Evolutionary conservation across 2,329 filamentous ascomycete genomes (phyloP), one percentile per base, ranked within the genome.

Genomic region (Zelopaecilomyces penicillatus): DNA sequence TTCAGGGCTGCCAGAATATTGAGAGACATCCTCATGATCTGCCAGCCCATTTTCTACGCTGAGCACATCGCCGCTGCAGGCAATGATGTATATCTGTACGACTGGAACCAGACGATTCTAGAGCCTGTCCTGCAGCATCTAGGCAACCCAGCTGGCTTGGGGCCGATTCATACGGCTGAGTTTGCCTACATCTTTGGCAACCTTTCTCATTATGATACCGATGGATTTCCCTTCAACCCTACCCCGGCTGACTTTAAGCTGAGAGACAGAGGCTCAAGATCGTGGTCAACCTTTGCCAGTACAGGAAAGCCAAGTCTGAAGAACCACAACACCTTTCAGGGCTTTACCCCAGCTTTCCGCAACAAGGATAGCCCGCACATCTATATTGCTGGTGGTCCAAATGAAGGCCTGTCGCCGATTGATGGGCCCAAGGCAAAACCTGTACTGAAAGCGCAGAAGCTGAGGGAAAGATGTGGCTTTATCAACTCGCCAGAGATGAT

Each of bases 61-160:
- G 50, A 61, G 30, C 60, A 65, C 1, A 57, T 75, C 27, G 59
- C 65, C 2, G 48, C 56, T 10, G 59, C 57, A 28, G 63, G 59
- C 4, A 65, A 64, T 47, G 52, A 56, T 4, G 68, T 74, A 4
- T 78, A 70, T 52, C 57, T 75, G 2, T 76, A 71, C 55, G 59
- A 69, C 47, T 73, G 70, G 60, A 78, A 78, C 54, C 73, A 76
- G 52, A 78, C 74, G 0, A 63, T 78, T n/a, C 57, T 75, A 2
- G 68, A 65, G 3, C 61, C 66, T 0, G 63, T 71, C 30, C 54
- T 76, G n/a, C 43, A 43, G 5, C 56, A 57, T 7, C 42, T 59
- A 3, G 51, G 51, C 26, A 62, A 63, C 7, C 50, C 58, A 3
- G 57, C 63, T 1, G 69, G 69, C 1, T 52, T 70, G 5, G 74